Evolutionary conservation across 2,329 filamentous ascomycete species (phyloP), one percentile per base, ranked within the genome.

Genomic region (Aspergillus melleus): DNA sequence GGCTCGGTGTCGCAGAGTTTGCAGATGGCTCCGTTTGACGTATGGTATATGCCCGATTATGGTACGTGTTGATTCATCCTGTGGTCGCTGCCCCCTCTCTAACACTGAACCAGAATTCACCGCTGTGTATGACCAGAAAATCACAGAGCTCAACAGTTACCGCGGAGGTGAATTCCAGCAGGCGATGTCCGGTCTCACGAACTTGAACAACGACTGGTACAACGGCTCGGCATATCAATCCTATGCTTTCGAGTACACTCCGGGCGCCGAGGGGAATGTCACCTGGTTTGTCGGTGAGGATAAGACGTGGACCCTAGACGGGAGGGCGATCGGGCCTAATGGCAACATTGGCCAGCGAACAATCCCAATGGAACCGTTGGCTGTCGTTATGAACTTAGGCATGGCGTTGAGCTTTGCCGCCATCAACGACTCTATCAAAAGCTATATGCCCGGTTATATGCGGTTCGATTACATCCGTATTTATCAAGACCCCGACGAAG

Each of bases 391-490:
- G 76, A 91, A 91, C 69, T 84, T 90, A 67, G 89, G 88, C 67
- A 89, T 91, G 84, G 87, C 85, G 4, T 81, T 81, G 67, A 85
- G 83, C 73, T 90, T 90, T 72, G 84, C 88, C 0, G 72, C 79
- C 5, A 77, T 90, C 62, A 86, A 90, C 67, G 73, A 86, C 59
- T 81, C 80, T 1, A 84, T 90, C 24, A 76, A 72, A 4, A 67
- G 80, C 16, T 74, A 84, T 49, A 79, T 89, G 67, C 88, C 88
- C 2, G 88, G 86, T 2, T 85, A 80, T 2, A 88, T 90, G 82
- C 81, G 87, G 2, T 79, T 90, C 59, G 88, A 90, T 72, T 90
- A 90, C 70, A 80, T 91, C 56, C 84, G 88, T 14, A 88, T 90
- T 54, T 90, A 90, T 68, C 88, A 90, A 72, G 84, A 88, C 62